A percentile compares a stretch with the other conserved stretches of the same genome.
phyloP scores from a whole-genome alignment of 306 rosid species.

The Dicorynia guianensis region DNA sequence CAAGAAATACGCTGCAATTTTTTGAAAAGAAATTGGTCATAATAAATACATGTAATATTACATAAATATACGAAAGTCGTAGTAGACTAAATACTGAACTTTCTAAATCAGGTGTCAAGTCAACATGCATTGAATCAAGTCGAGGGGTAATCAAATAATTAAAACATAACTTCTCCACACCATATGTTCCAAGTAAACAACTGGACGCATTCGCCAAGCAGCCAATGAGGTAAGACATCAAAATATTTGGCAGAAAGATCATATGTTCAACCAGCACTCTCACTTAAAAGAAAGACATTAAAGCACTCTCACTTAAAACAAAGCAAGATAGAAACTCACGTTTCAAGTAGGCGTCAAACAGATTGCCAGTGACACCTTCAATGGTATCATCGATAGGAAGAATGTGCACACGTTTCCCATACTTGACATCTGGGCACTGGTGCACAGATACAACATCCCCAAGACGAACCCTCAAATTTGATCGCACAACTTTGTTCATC shows the following conservation, averaged over 20 bases:
- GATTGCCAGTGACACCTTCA: conserved; percentile 61
- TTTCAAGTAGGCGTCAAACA: conserved; percentile 62
- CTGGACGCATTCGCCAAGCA: neutral
- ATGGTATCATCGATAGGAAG: conserved; percentile 61
- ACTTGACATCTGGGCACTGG: conserved; percentile 56
- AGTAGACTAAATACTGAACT: neutral
- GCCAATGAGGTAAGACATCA: neutral
- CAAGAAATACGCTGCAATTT: conserved; percentile 65
- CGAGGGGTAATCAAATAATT: neutral
- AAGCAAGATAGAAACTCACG: conserved; percentile 47
- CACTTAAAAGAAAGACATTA: too few species aligned
- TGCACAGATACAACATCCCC: conserved; percentile 68
- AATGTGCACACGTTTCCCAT: conserved; percentile 56
- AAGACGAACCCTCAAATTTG: conserved; percentile 65
- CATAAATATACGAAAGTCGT: too few species aligned
- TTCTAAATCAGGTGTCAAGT: neutral
- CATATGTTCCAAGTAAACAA: neutral
- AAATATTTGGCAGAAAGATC: neutral
- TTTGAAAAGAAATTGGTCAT: conserved; percentile 2
- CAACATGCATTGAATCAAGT: neutral
- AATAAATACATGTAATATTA: neutral
- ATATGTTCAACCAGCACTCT: neutral
- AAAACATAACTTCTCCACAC: conserved; percentile 1
- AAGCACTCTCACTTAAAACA: neutral
- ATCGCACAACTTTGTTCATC: conserved; percentile 64